phyloP scores from a whole-genome alignment of 768 basidiomycete genomes.

The Galerina sulciceps region DNA sequence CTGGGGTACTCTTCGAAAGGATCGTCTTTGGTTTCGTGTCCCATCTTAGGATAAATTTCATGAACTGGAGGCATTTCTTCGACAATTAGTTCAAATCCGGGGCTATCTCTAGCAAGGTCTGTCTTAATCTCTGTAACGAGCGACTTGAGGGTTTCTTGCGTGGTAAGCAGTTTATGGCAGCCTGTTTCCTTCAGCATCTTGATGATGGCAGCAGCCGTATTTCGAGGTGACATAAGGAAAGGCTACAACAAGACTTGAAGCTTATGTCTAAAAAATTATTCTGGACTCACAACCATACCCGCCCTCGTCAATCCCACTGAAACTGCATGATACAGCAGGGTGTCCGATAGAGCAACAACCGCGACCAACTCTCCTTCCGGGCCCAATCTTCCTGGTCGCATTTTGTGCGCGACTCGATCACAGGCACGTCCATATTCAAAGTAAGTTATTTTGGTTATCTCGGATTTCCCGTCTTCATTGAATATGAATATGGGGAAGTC shows the following conservation, averaged over 20 bases:
- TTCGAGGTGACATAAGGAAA: constrained; percentile 43
- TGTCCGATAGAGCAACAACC: constrained; percentile 36
- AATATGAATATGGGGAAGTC: constrained; percentile 34
- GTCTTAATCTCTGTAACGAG: constrained; percentile 33
- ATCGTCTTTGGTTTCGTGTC: constrained; percentile 31
- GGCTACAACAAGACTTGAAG: constrained; percentile 30
- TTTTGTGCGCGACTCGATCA: constrained; percentile 43
- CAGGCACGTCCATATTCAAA: constrained; percentile 49
- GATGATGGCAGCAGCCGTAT: constrained; percentile 37
- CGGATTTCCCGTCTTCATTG: constrained; percentile 19
- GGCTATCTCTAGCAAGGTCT: constrained; percentile 20
- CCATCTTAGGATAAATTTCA: constrained; percentile 45
- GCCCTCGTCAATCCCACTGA: constrained; percentile 40
- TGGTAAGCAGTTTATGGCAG: constrained; percentile 42
- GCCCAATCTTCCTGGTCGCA: constrained; percentile 37
- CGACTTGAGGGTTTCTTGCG: constrained; percentile 28
- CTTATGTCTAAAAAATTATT: neutral
- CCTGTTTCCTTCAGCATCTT: constrained; percentile 39
- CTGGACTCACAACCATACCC: constrained; percentile 36
- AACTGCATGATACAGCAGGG: constrained; percentile 45
- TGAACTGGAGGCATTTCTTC: constrained; percentile 36
- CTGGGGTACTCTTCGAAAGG: constrained; percentile 33
- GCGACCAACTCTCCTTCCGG: constrained; percentile 38
- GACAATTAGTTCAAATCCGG: constrained; percentile 26
- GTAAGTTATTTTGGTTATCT: constrained; percentile 35